These are phyloP conservation scores for Hypoxylon fragiforme DNA, from an alignment of 495 filamentous ascomycete genomes.

Conservation along the genomic window DNA sequence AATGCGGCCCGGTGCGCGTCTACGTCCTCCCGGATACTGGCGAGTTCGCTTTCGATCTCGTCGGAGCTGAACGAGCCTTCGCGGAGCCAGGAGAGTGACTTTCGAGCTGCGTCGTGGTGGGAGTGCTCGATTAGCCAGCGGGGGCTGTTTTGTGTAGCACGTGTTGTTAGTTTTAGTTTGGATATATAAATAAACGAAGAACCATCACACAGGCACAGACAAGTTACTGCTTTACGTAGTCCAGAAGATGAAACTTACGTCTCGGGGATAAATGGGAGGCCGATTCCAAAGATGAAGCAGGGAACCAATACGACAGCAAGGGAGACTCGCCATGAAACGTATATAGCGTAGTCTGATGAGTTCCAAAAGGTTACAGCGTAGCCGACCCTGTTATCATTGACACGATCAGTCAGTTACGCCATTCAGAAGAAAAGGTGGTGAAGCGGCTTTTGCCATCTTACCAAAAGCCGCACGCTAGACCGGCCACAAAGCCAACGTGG, in stretches of 20 bases:
- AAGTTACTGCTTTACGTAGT: neutral
- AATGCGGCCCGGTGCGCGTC: conserved; percentile 33
- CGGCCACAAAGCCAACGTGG: conserved; percentile 59
- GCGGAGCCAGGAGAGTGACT: conserved; percentile 48
- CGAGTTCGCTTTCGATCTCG: conserved; percentile 42
- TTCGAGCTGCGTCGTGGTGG: conserved; percentile 40
- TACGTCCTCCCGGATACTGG: conserved; percentile 44
- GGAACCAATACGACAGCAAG: conserved; percentile 51
- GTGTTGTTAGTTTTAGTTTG: neutral
- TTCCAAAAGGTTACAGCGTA: conserved; percentile 51
- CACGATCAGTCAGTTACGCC: too few species aligned
- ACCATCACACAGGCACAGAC: too few species aligned
- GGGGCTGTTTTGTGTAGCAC: conserved; percentile 29
- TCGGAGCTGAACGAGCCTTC: conserved; percentile 44
- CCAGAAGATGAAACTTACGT: conserved; percentile 40
- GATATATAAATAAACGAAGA: neutral
- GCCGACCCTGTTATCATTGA: conserved; percentile 41
- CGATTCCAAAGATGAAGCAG: conserved; percentile 45
- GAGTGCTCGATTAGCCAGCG: conserved; percentile 56
- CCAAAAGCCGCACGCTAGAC: conserved; percentile 58
- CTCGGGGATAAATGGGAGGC: conserved; percentile 54
- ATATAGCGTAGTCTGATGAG: conserved; percentile 27
- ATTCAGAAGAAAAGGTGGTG: too few species aligned
- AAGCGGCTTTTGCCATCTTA: conserved; percentile 32
- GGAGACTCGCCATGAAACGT: conserved; percentile 51